phyloP scores from a whole-genome alignment of 208 protist species.

The Borovskyia barvae region DNA sequence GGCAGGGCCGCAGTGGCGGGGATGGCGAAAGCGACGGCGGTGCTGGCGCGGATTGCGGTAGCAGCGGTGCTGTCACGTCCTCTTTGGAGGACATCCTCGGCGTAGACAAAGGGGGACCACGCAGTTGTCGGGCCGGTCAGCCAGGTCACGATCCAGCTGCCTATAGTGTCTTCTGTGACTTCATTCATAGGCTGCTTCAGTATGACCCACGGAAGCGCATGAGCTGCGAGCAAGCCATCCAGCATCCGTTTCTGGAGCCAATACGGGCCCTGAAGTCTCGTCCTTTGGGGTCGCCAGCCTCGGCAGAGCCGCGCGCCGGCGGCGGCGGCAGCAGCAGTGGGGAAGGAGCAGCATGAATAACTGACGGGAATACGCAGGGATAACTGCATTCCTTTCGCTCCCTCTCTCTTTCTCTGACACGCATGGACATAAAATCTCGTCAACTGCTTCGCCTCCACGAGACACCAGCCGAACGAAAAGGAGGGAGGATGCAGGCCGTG shows the following conservation, averaged over 20 bases:
- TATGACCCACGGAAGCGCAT: slow-evolving; percentile 80
- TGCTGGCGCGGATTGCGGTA: slow-evolving; percentile 21
- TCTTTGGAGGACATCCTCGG: slow-evolving; percentile 66
- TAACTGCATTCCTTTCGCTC: no score
- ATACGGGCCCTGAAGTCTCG: slow-evolving; percentile 29
- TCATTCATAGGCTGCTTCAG: slow-evolving; percentile 64
- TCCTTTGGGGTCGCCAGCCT: not conserved
- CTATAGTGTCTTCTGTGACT: slow-evolving; percentile 80
- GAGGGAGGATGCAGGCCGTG: no score
- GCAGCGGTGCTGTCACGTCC: slow-evolving; percentile 1
- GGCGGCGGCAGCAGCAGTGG: no score
- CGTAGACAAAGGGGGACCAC: slow-evolving; percentile 72
- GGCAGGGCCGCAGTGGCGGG: slow-evolving; percentile 1
- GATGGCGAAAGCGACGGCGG: slow-evolving; percentile 5
- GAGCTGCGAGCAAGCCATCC: slow-evolving; percentile 60
- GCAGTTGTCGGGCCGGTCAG: slow-evolving; percentile 73
- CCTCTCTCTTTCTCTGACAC: no score
- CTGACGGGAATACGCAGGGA: no score
- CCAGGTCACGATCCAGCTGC: slow-evolving; percentile 58
- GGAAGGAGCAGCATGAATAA: no score
- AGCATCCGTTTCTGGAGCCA: slow-evolving; percentile 74
- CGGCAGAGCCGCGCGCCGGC: slow-evolving; percentile 30
- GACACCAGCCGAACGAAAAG: no score
- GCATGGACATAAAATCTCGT: no score
- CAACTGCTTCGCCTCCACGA: no score